A percentile compares a stretch with the other conserved stretches of the same genome.
Evolutionary conservation across 2,329 filamentous ascomycete species (phyloP).

Genomic region (Botrytis fabae): DNA sequence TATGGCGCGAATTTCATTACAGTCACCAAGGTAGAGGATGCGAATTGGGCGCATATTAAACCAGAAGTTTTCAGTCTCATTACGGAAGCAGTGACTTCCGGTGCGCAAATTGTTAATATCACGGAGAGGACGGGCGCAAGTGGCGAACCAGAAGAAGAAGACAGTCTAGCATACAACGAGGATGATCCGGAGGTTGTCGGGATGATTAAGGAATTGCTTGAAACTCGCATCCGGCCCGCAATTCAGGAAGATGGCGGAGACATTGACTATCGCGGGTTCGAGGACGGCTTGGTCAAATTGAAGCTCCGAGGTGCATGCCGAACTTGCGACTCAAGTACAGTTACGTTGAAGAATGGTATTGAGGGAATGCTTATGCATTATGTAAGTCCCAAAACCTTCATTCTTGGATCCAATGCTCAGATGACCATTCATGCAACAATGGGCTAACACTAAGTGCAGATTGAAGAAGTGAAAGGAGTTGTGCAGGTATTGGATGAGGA

Average conservation of each 20-base stretch:
- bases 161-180: constrained; percentile 80
- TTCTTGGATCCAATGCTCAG: not conserved
- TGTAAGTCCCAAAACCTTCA: constrained; percentile 54
- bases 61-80: constrained; percentile 95
- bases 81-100: constrained; percentile 85
- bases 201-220: constrained; percentile 97
- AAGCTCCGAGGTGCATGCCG: constrained; percentile 91
- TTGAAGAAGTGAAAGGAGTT: constrained; percentile 93
- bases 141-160: constrained; percentile 54
- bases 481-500: constrained; percentile 88
- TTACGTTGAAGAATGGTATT: constrained; percentile 95
- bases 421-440: constrained; percentile 26
- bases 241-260: constrained; percentile 98
- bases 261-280: constrained; percentile 91
- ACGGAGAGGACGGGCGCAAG: constrained; percentile 58
- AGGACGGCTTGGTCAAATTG: constrained; percentile 78
- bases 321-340: constrained; percentile 95
- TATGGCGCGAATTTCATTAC: constrained; percentile 97
- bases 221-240: constrained; percentile 89
- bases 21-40: constrained; percentile 83
- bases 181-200: constrained; percentile 91
- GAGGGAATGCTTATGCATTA: constrained; percentile 99
- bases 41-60: constrained; percentile 91
- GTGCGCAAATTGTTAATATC: constrained; percentile 76
- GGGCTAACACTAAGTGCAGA: constrained; percentile 52